Base-by-base conservation (phyloP, 2,329 filamentous ascomycete species). In the Microsporum canis region DNA sequence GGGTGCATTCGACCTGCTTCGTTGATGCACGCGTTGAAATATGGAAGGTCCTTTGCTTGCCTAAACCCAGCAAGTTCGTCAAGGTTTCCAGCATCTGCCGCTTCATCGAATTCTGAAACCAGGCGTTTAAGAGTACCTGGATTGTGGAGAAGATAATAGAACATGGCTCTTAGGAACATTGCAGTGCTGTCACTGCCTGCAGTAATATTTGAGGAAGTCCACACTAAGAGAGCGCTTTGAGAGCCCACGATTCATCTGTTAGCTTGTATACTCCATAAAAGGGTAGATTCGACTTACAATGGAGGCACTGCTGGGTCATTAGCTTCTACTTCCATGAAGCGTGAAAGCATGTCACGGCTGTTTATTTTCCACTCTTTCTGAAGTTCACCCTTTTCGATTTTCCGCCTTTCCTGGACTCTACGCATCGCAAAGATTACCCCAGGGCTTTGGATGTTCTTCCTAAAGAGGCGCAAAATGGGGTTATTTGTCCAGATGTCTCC, bases 141-240 rank as follows among this genome's bases (percentile, higher is more conserved):
- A 66, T 85, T 82, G 68, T 85, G 85, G 39, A 91, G 78, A 2
- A 91, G 74, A 71, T 84, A 85, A 73, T 91, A 91, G 68, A 92
- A 88, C 0, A 91, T 81, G 5, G 84, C 80, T 3, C 82, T 82
- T 0, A 91, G 78, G 5, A 82, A 84, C 69, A 91, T 91, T 41
- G 87, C 88, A 0, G 88, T 92, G 0, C 88, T 92, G 72, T 94
- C 89, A 1, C 83, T 87, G 2, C 88, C 88, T 0, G 89, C 89
- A 53, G 41, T 64, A 65, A 12, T 60, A 41, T 0, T 85, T 84
- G 66, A 84, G 82, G 68, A 85, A 85, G 41, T 91, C 78, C 3
- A 91, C 74, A 71, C 84, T 85, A 73, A 91, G 91, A 68, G 91
- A 88, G 0, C 90, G 81, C 6, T 84, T 80, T 4, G 82, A 82